Evolutionary conservation across 139 green algal genomes (phyloP).

Genomic region (Micromonas pusilla): DNA sequence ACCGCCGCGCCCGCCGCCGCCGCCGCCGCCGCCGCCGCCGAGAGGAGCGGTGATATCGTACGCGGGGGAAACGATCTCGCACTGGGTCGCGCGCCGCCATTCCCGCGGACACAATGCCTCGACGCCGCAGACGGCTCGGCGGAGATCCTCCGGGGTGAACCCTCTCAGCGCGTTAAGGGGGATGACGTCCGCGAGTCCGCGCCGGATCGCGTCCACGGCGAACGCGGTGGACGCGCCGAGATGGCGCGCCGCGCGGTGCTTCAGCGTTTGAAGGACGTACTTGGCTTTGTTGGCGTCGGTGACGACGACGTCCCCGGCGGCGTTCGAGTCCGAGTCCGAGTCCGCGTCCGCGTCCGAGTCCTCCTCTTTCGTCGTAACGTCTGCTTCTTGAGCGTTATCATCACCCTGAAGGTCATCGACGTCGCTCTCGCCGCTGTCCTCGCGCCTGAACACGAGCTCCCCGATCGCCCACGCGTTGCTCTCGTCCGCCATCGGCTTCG

Average conservation of each 20-base stretch:
- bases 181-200: neutral
- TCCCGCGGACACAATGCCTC: neutral
- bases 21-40: too few relatives aligned
- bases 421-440: neutral
- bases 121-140: neutral
- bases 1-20: too few relatives aligned
- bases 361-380: too few relatives aligned
- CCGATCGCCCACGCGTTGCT: neutral
- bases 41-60: too few relatives aligned
- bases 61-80: neutral
- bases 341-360: too few relatives aligned
- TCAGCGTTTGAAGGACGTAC: neutral
- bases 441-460: neutral
- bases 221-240: neutral
- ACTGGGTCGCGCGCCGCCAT: neutral
- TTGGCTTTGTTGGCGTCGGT: neutral
- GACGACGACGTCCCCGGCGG: neutral
- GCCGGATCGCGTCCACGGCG: neutral
- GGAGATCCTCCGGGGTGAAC: neutral
- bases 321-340: too few relatives aligned
- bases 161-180: neutral
- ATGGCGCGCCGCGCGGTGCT: neutral
- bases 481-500: neutral
- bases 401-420: neutral
- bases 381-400: too few relatives aligned